Evolutionary conservation across 2,329 filamentous ascomycete species (phyloP).

Genomic region (Xylaria sp.): DNA sequence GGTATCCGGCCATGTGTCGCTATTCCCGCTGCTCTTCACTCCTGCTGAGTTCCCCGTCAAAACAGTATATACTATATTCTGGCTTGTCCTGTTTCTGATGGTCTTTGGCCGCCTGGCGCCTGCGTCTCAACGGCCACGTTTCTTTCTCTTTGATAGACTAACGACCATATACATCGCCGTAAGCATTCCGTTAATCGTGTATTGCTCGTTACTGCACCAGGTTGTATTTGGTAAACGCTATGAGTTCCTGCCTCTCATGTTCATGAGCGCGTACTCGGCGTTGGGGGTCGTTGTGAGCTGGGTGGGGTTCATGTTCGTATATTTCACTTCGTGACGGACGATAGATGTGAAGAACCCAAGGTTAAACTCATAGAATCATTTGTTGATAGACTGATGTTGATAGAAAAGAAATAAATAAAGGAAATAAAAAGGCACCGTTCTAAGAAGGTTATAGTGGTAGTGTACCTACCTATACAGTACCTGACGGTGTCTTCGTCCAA

Average conservation of each 20-base stretch:
- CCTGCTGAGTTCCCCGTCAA: constrained; percentile 94
- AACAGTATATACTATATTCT: constrained; percentile 89
- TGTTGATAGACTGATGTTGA: not conserved
- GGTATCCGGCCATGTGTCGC: constrained; percentile 91
- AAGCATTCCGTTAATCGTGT: constrained; percentile 87
- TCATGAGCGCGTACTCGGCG: constrained; percentile 93
- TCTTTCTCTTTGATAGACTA: constrained; percentile 92
- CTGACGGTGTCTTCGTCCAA: not conserved
- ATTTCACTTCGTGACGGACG: constrained; percentile 69
- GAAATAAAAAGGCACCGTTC: too few species aligned
- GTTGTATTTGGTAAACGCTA: constrained; percentile 83
- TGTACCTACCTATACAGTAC: not conserved
- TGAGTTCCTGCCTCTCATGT: constrained; percentile 96
- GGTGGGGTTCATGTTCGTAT: constrained; percentile 93
- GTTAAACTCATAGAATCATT: not conserved
- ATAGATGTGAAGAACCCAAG: not conserved
- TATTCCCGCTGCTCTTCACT: constrained; percentile 94
- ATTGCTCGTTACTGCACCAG: constrained; percentile 85
- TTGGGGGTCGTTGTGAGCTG: constrained; percentile 96
- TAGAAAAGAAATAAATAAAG: not conserved
- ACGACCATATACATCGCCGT: constrained; percentile 89
- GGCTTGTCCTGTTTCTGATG: constrained; percentile 87
- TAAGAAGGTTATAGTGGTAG: not conserved
- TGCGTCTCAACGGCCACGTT: constrained; percentile 78
- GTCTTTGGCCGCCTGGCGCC: constrained; percentile 89